Evolutionary conservation across 2,329 filamentous ascomycete species (phyloP), one percentile per base, ranked within the genome.

Genomic region (Macroventuria anomochaeta): DNA sequence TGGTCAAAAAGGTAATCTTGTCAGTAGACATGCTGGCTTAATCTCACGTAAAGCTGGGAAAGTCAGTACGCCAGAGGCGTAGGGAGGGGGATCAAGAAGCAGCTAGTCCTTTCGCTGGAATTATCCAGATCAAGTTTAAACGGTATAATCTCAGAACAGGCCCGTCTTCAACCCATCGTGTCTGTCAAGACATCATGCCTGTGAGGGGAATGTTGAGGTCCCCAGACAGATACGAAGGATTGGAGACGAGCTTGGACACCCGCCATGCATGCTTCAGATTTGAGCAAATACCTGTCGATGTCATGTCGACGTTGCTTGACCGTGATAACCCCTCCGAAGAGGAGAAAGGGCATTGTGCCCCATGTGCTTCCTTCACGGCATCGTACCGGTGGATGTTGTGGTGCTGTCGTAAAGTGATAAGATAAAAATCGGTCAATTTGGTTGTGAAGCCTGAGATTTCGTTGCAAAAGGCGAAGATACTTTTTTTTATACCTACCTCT

Each of bases 51-150:
- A 69, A 72, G 67, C 64, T 65, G 49, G 20, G 29, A 37, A 25
- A 55, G 53, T 67, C 43, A 67, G 64, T 50, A 65, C 44, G 50
- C 70, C 64, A 64, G 61, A 63, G 50, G 48, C 53, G 46, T 53
- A 21, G 68, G 70, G 59, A 69, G 69, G 69, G 70, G 74, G 73
- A 59, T 62, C 57, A 60, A 74, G 81, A 85, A 85, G 84, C 88
- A 88, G 88, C 88, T 96, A 93, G 46, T 96, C 89, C 92, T 96
- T 95, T 92, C 92, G 92, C 92, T 92, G 89, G 91, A 91, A 95
- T 95, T 93, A 93, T 93, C 91, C 89, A 91, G 90, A 93, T 93
- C 90, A 93, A 95, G 90, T 93, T 91, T 80, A 81, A 81, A 88
- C 91, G 90, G 90, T 95, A 89, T 95, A 86, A 87, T 95, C 89